Evolutionary conservation across 2,329 filamentous ascomycete species (phyloP), one percentile per base, ranked within the genome.

Genomic region (Polytolypa hystricis): DNA sequence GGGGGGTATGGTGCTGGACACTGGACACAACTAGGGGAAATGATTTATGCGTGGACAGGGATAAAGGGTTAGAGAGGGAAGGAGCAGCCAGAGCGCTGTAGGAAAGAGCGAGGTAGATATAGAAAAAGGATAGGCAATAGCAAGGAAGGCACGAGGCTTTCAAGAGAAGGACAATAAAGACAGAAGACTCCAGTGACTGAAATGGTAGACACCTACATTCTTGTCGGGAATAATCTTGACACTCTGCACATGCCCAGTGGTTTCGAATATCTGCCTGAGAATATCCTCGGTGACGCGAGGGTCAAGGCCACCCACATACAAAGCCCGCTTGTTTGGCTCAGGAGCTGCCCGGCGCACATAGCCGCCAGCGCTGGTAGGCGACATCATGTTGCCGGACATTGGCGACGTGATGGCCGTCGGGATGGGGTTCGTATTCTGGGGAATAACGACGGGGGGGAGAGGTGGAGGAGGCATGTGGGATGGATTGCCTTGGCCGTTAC

Each of bases 191-290:
- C 33, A 15, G 26, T 33, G 30, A 18, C 31, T 23, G 31, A 18
- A 18, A 18, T 33, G 15, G 26, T 30, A 30, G 33, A 17, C 43
- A 77, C 85, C 74, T 68, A 94, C 87, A 65, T 95, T 98, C 74
- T 98, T 98, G 71, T 98, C 91, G 35, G 91, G 91, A 60, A 98
- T 98, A 57, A 98, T 95, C 73, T 98, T 98, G 58, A 98, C 91
- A 56, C 85, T 95, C 66, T 94, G 82, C 47, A 98, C 91, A 65
- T 98, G 91, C 39, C 91, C 91, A 41, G 87, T 95, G 5, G 91
- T 98, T 70, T 98, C 91, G 56, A 98, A 98, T 53, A 96, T 96
- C 63, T 96, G 89, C 56, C 86, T 85, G 60, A 96, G 66, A 39
- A 96, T 85, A 57, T 96, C 89, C 64, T 96, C 89, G 20, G 89